phyloP scores from a whole-genome alignment of 2,329 filamentous ascomycete species.

The Venturia carpophila region DNA sequence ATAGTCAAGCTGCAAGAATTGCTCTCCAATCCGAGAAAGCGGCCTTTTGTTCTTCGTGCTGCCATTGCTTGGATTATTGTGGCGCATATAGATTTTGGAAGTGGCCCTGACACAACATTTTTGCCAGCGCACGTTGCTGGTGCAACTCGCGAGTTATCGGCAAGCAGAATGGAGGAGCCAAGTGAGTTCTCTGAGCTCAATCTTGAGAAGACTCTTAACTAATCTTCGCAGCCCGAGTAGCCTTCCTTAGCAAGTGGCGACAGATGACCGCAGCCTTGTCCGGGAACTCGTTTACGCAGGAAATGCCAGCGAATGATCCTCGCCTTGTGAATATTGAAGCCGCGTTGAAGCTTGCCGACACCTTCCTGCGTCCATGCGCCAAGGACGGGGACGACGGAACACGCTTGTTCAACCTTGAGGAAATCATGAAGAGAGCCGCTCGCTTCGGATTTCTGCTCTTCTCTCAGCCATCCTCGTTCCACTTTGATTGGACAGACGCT shows the following conservation, averaged over 20 bases:
- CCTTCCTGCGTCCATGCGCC: slow-evolving; percentile 26
- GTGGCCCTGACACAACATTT: slow-evolving; percentile 23
- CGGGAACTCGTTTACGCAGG: slow-evolving; percentile 25
- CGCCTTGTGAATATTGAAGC: slow-evolving; percentile 25
- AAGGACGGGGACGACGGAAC: slow-evolving; percentile 27
- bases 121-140: slow-evolving; percentile 26
- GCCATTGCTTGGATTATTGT: slow-evolving; percentile 29
- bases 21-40: slow-evolving; percentile 25
- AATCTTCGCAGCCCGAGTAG: slow-evolving; percentile 21
- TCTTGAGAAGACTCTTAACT: background rate
- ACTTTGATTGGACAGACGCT: slow-evolving; percentile 29
- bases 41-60: slow-evolving; percentile 25
- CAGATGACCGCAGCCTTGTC: slow-evolving; percentile 27
- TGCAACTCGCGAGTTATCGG: slow-evolving; percentile 22
- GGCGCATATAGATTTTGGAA: slow-evolving; percentile 23
- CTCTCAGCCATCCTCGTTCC: slow-evolving; percentile 29
- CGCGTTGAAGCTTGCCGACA: slow-evolving; percentile 24
- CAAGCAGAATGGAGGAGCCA: slow-evolving; percentile 20
- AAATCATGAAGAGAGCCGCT: slow-evolving; percentile 30
- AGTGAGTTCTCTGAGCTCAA: slow-evolving; percentile 21
- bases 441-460: slow-evolving; percentile 31
- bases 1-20: slow-evolving; percentile 14
- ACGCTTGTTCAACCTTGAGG: slow-evolving; percentile 28
- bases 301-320: slow-evolving; percentile 25
- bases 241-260: slow-evolving; percentile 28